A percentile compares a stretch with the other conserved stretches of the same genome.
These are phyloP conservation scores for Malassezia arunalokei DNA, from an alignment of 1,284 basidiomycete species.

Conservation along the genomic window DNA sequence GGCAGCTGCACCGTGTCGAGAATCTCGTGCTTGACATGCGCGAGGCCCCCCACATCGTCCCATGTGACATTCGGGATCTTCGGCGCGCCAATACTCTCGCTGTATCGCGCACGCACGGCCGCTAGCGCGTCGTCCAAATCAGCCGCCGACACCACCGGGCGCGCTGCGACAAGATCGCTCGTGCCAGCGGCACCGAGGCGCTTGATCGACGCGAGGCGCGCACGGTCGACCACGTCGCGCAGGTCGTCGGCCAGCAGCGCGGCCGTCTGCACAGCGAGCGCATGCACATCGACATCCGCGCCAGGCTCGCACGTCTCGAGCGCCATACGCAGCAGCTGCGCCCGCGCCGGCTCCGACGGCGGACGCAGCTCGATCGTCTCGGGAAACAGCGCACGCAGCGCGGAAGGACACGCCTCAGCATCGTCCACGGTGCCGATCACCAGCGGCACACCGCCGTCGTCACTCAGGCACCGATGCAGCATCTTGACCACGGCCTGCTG, in stretches of 20 bases:
- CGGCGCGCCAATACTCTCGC: slow-evolving; percentile 85
- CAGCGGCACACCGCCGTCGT: slow-evolving; percentile 17
- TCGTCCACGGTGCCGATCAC: slow-evolving; percentile 63
- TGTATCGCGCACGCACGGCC: slow-evolving; percentile 68
- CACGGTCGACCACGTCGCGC: slow-evolving; percentile 58
- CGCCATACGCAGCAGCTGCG: slow-evolving; percentile 30
- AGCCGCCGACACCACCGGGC: slow-evolving; percentile 54
- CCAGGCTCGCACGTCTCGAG: slow-evolving; percentile 53
- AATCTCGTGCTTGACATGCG: slow-evolving; percentile 78
- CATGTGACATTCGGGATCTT: slow-evolving; percentile 92
- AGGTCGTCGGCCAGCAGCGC: slow-evolving; percentile 79
- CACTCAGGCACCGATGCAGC: slow-evolving; percentile 57
- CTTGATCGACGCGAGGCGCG: slow-evolving; percentile 56
- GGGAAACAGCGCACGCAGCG: slow-evolving; percentile 67
- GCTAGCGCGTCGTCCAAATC: slow-evolving; percentile 66
- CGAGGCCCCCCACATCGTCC: slow-evolving; percentile 93
- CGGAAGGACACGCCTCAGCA: slow-evolving; percentile 57
- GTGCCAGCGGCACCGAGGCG: slow-evolving; percentile 45
- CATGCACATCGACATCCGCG: slow-evolving; percentile 64
- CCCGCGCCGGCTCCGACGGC: slow-evolving; percentile 9
- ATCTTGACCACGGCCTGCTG: slow-evolving; percentile 57
- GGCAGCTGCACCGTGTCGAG: slow-evolving; percentile 94
- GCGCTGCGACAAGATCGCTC: slow-evolving; percentile 48
- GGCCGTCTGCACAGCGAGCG: slow-evolving; percentile 76
- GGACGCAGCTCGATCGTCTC: slow-evolving; percentile 53